These are phyloP conservation scores for Punctularia strigosozonata DNA, from an alignment of 768 basidiomycete genomes.

Conservation along the genomic window DNA sequence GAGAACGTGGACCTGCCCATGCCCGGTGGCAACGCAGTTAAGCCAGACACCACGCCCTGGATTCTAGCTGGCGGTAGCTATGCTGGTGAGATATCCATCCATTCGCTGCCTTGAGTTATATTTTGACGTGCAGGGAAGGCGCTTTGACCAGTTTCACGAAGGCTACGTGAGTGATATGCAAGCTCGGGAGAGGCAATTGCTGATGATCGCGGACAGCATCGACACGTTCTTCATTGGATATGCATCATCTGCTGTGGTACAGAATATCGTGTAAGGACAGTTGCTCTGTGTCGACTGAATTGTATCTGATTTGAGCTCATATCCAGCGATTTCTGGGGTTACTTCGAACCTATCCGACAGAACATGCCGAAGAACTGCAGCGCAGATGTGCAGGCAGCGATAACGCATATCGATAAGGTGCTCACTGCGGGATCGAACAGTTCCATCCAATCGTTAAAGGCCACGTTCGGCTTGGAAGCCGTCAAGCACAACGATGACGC, in stretches of 20 bases:
- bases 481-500: constrained; percentile 57
- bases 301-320: not conserved
- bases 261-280: constrained; percentile 33
- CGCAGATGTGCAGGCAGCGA: constrained; percentile 53
- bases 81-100: constrained; percentile 13
- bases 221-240: constrained; percentile 53
- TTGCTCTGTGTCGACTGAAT: not conserved
- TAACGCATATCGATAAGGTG: constrained; percentile 47
- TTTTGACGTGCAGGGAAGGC: constrained; percentile 10
- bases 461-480: constrained; percentile 42
- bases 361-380: constrained; percentile 68
- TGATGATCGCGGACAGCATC: constrained; percentile 33
- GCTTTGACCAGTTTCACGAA: constrained; percentile 51
- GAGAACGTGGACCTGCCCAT: constrained; percentile 55
- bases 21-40: constrained; percentile 49
- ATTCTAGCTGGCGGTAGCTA: constrained; percentile 31
- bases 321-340: constrained; percentile 49
- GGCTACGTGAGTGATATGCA: constrained; percentile 38
- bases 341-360: constrained; percentile 60
- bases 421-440: constrained; percentile 31
- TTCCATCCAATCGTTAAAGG: constrained; percentile 43
- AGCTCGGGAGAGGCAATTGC: not conserved
- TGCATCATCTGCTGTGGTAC: constrained; percentile 53
- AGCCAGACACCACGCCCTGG: constrained; percentile 39
- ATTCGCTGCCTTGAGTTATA: not conserved